Percentiles rank a stretch among this genome's conserved stretches.
Conservation (phyloP, 192 early-diverging fungal genomes). For the Mortierella claussenii region DNA sequence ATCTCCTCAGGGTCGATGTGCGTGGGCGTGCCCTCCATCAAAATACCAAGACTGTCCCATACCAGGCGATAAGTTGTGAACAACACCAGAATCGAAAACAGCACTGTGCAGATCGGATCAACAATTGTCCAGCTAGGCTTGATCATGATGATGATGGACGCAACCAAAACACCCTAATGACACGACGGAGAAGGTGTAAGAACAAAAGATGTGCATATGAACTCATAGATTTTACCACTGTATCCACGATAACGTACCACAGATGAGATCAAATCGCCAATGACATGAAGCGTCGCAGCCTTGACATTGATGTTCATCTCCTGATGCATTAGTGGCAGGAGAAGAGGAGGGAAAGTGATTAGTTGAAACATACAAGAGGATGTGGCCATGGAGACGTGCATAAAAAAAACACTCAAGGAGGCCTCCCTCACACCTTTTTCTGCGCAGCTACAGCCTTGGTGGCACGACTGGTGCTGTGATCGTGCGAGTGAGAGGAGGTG, state of each 20-base stretch:
- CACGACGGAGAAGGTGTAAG: too few species aligned
- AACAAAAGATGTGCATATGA: neutral
- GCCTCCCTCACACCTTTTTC: constrained; percentile 19
- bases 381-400: neutral
- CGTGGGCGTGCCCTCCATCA: constrained; percentile 80
- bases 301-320: constrained; percentile 74
- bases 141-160: constrained; percentile 73
- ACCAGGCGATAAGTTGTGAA: constrained; percentile 78
- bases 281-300: constrained; percentile 81
- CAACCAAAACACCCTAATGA: constrained; percentile 81
- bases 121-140: constrained; percentile 72
- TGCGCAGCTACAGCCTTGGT: constrained; percentile 15
- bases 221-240: neutral
- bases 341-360: neutral
- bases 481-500: constrained; percentile 16
- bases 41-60: constrained; percentile 70
- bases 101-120: constrained; percentile 86
- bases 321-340: constrained; percentile 10
- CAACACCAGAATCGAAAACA: constrained; percentile 84
- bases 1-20: constrained; percentile 62
- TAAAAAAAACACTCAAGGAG: neutral
- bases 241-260: constrained; percentile 46
- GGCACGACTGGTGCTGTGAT: constrained; percentile 5
- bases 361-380: too few species aligned
- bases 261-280: constrained; percentile 83